Percentiles rank a stretch among this genome's conserved stretches.
Evolutionary conservation across 1,284 basidiomycete species (phyloP).

Genomic region (Apiotrichum akiyoshidainum): DNA sequence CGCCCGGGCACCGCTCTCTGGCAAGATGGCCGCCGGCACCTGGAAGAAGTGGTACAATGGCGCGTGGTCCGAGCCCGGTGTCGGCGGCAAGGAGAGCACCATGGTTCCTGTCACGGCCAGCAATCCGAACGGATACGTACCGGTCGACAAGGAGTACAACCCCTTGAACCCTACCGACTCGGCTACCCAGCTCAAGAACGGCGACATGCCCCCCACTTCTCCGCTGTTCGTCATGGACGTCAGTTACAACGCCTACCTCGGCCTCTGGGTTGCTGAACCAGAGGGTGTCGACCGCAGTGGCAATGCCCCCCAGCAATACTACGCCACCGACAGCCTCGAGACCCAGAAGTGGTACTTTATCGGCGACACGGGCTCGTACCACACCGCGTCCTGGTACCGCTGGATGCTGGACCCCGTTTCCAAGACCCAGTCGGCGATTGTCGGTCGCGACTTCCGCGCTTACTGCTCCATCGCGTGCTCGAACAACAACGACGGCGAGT

Average conservation of each 20-base stretch:
- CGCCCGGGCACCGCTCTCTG: conserved; percentile 11
- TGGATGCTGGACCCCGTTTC: conserved; percentile 12
- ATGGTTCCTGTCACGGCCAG: conserved; percentile 6
- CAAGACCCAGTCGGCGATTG: conserved; percentile 2
- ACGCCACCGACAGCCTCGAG: conserved; percentile 10
- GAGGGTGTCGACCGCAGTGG: conserved; percentile 11
- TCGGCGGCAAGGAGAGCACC: conserved; percentile 13
- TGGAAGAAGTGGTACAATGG: conserved; percentile 18
- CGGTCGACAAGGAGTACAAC: conserved; percentile 8
- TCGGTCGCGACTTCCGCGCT: conserved; percentile 10
- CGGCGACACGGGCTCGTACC: conserved; percentile 17
- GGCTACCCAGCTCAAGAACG: conserved; percentile 8
- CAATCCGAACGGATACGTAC: conserved; percentile 7
- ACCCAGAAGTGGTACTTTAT: conserved; percentile 12
- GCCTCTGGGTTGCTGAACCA: conserved; percentile 17
- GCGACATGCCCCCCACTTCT: conserved; percentile 3
- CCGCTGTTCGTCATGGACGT: conserved; percentile 19
- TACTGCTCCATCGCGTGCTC: conserved; percentile 20
- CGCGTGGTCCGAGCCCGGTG: conserved; percentile 11
- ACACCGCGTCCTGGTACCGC: conserved; percentile 14
- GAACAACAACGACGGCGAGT: conserved; percentile 10
- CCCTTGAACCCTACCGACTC: background rate
- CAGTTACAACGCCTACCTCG: conserved; percentile 16
- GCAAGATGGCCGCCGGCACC: conserved; percentile 9
- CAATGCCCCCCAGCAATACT: conserved; percentile 11